Percentiles rank a stretch among this genome's conserved stretches.
Evolutionary conservation across 306 rosid species (phyloP).

Genomic region (Castanopsis chinensis): DNA sequence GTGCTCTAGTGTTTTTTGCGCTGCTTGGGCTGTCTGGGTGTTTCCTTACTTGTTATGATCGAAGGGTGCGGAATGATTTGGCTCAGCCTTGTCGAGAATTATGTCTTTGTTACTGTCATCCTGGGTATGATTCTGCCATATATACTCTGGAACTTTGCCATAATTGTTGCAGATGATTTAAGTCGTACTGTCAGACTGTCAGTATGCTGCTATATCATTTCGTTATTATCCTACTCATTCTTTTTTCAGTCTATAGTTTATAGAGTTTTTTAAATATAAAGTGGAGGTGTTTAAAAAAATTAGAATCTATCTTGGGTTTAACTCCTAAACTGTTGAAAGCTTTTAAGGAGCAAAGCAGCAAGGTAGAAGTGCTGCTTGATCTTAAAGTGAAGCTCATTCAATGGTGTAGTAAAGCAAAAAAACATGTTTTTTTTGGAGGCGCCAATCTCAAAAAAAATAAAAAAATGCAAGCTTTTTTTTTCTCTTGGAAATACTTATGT

Average conservation of each 20-base stretch:
- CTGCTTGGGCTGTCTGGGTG: slow-evolving; percentile 98
- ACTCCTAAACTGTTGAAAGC: too few relatives aligned
- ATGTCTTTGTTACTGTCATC: slow-evolving; percentile 98
- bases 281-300: too few relatives aligned
- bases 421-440: too few relatives aligned
- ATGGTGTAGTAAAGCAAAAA: too few relatives aligned
- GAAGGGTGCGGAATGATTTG: slow-evolving; percentile 93
- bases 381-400: too few relatives aligned
- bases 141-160: slow-evolving; percentile 3
- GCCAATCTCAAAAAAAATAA: too few relatives aligned
- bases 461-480: too few relatives aligned
- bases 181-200: slow-evolving; percentile 1
- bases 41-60: slow-evolving; percentile 97
- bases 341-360: too few relatives aligned
- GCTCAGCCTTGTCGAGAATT: slow-evolving; percentile 99
- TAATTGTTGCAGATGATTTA: slow-evolving; percentile 13
- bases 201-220: slow-evolving; percentile 6
- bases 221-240: not conserved
- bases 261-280: not conserved
- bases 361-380: too few relatives aligned
- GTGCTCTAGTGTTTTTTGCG: slow-evolving; percentile 89
- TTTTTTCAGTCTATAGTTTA: not conserved
- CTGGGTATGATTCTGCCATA: slow-evolving; percentile 64
- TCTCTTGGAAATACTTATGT: too few relatives aligned
- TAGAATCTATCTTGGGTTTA: too few relatives aligned